Evolutionary conservation across 768 basidiomycete species (phyloP).

Genomic region (Cystobasidium tubakii): DNA sequence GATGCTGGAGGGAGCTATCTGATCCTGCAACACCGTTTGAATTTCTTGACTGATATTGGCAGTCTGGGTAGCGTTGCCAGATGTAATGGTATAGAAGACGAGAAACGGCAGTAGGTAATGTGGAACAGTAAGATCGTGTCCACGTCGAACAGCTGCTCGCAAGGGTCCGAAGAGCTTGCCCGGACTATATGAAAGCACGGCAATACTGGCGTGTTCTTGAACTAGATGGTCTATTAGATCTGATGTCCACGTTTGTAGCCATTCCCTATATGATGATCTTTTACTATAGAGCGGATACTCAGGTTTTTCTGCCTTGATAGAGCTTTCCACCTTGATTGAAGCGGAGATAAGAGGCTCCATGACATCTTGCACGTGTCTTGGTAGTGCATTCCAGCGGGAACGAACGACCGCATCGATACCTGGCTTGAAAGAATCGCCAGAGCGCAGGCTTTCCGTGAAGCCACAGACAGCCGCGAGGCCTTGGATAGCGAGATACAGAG

Average conservation of each 20-base stretch:
- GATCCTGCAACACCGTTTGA: slow-evolving; percentile 74
- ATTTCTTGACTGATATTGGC: slow-evolving; percentile 69
- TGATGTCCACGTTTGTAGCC: slow-evolving; percentile 84
- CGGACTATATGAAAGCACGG: slow-evolving; percentile 53
- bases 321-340: slow-evolving; percentile 53
- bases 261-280: slow-evolving; percentile 81
- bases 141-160: slow-evolving; percentile 63
- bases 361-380: slow-evolving; percentile 76
- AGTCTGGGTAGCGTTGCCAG: slow-evolving; percentile 62
- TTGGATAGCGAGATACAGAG: slow-evolving; percentile 85
- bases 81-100: slow-evolving; percentile 74
- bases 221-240: slow-evolving; percentile 61
- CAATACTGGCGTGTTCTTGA: slow-evolving; percentile 35
- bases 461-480: slow-evolving; percentile 79
- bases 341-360: slow-evolving; percentile 71
- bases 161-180: slow-evolving; percentile 76
- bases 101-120: slow-evolving; percentile 85
- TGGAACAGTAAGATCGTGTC: slow-evolving; percentile 90
- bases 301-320: slow-evolving; percentile 46
- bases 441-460: slow-evolving; percentile 53
- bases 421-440: slow-evolving; percentile 59
- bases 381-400: slow-evolving; percentile 66
- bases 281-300: slow-evolving; percentile 71
- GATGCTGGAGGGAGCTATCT: slow-evolving; percentile 62
- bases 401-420: slow-evolving; percentile 19